Percentiles rank a stretch among this genome's conserved stretches.
phyloP scores from a whole-genome alignment of 495 filamentous ascomycete species.

The Tuber aestivum region DNA sequence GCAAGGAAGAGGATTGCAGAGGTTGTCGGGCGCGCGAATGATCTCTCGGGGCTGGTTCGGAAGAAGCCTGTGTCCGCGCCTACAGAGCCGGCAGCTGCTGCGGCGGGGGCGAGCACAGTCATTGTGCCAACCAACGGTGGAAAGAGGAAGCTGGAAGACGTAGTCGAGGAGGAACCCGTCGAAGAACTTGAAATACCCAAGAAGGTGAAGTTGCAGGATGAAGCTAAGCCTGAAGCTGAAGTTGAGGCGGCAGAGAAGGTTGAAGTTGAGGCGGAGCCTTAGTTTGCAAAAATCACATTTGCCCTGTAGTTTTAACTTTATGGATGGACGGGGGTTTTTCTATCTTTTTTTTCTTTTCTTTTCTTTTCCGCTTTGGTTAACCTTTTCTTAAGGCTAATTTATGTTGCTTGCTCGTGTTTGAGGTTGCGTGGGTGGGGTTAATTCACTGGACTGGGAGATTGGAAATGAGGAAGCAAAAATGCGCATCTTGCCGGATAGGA shows the following conservation, averaged over 20 bases:
- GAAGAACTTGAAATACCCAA: conserved; percentile 43
- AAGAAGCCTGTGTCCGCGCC: conserved; percentile 52
- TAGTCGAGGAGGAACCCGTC: conserved; percentile 42
- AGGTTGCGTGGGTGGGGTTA: neutral
- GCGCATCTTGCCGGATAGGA: neutral
- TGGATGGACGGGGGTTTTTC: neutral
- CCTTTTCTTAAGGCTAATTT: neutral
- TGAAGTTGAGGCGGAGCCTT: conserved; percentile 4
- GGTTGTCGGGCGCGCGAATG: conserved; percentile 72
- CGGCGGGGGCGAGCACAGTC: conserved; percentile 14
- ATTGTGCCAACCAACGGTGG: conserved; percentile 10
- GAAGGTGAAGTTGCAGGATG: conserved; percentile 43
- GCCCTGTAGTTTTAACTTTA: neutral
- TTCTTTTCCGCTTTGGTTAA: neutral
- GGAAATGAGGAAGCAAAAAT: neutral
- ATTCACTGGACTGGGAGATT: neutral
- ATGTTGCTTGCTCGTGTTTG: neutral
- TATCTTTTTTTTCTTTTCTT: neutral
- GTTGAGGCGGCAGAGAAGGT: neutral
- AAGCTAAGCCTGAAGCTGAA: neutral
- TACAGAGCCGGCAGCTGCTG: conserved; percentile 31
- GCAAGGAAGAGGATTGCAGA: conserved; percentile 66
- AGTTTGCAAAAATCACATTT: neutral
- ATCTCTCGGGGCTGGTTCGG: conserved; percentile 77
- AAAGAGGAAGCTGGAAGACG: conserved; percentile 46